Percentiles rank a stretch among this genome's conserved stretches.
Conservation (phyloP, 2,329 filamentous ascomycete genomes). For the Teratosphaeria gauchensis region DNA sequence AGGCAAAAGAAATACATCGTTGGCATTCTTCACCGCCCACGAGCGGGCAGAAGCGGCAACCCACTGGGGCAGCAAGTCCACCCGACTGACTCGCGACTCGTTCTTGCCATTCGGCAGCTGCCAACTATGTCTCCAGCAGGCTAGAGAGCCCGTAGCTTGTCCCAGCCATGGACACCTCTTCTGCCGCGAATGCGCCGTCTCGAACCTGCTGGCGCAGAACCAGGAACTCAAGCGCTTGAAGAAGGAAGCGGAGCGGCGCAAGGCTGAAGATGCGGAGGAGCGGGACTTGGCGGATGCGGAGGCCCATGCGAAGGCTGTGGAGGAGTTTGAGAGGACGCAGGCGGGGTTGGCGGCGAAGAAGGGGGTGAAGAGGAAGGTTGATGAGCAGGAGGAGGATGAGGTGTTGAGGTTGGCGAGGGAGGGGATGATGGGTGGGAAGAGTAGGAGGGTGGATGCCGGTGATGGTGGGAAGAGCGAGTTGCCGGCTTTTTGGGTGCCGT, state of each 20-base stretch:
- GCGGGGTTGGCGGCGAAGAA: conserved; percentile 42
- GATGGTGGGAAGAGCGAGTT: conserved; percentile 55
- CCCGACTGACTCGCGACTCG: conserved; percentile 79
- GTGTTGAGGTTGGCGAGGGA: conserved; percentile 58
- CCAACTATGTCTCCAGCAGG: conserved; percentile 72
- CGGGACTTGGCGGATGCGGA: conserved; percentile 56
- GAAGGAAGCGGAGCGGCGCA: conserved; percentile 49
- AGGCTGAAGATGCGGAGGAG: conserved; percentile 54
- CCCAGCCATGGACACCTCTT: conserved; percentile 73
- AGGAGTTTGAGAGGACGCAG: conserved; percentile 78
- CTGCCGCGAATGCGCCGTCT: conserved; percentile 87
- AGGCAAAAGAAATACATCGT: conserved; percentile 77
- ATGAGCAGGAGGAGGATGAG: conserved; percentile 63
- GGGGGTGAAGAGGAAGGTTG: conserved; percentile 66
- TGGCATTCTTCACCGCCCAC: conserved; percentile 87
- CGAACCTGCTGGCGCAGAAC: conserved; percentile 81
- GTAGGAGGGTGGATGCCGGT: conserved; percentile 54
- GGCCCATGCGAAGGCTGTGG: conserved; percentile 58
- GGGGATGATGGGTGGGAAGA: conserved; percentile 52
- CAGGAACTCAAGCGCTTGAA: conserved; percentile 81
- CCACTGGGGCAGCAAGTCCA: conserved; percentile 71
- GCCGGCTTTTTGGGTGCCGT: conserved; percentile 89
- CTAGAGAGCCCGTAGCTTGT: conserved; percentile 76
- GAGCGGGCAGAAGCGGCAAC: conserved; percentile 75
- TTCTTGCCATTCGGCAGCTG: conserved; percentile 89